Conservation (phyloP, 805 yeast species). For the Spathaspora hagerdaliae region DNA sequence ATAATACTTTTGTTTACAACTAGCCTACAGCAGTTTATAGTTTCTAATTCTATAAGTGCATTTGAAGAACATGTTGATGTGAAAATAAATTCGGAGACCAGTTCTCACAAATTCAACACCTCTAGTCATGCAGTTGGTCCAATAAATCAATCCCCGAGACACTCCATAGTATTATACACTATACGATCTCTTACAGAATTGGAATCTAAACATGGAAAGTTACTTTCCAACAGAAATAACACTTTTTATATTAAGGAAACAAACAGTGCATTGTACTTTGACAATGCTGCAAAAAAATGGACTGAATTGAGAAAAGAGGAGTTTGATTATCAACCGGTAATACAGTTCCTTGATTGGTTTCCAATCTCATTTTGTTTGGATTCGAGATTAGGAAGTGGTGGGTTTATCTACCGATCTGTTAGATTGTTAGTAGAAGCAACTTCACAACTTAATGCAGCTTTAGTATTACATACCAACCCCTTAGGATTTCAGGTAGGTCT, state of each 20-base stretch:
- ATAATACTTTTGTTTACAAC: too few species aligned
- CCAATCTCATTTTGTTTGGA: conserved; percentile 6
- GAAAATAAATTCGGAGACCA: too few species aligned
- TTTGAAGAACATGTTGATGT: too few species aligned
- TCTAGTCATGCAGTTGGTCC: too few species aligned
- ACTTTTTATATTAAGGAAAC: conserved; percentile 5
- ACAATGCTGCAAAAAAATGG: conserved; percentile 2
- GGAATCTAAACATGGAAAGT: conserved; percentile 2
- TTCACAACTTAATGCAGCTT: neutral
- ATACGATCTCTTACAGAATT: conserved; percentile 5
- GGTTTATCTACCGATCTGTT: conserved; percentile 1
- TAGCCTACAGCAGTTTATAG: too few species aligned
- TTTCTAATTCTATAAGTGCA: too few species aligned
- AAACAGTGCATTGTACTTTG: conserved; percentile 3
- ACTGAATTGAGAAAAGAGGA: neutral
- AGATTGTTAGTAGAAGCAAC: conserved; percentile 2
- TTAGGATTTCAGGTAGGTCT: conserved; percentile 5
- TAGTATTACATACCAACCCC: conserved; percentile 1
- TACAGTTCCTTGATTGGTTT: conserved; percentile 2
- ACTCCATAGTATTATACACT: neutral
- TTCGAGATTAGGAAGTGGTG: conserved; percentile 6
- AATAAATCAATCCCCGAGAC: too few species aligned
- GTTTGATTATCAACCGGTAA: neutral
- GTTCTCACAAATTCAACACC: too few species aligned
- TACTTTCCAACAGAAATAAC: conserved; percentile 1